Conservation (phyloP, 2,329 filamentous ascomycete species). For the Biscogniauxia mediterranea region DNA sequence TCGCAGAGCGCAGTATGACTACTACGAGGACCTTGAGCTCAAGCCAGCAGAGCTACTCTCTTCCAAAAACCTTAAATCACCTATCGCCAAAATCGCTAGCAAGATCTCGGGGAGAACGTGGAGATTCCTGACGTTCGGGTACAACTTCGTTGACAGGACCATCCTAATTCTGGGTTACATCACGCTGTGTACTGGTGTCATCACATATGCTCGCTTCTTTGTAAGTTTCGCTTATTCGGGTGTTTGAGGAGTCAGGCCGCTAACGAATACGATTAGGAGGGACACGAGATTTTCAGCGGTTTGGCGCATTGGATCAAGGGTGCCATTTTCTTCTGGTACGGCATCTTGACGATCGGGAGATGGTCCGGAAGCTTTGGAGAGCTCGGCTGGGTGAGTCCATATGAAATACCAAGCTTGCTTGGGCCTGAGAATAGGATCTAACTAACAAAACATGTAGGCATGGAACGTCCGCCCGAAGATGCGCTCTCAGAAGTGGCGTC, state of each 20-base stretch:
- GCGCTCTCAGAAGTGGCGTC: slow-evolving; percentile 61
- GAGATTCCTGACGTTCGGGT: slow-evolving; percentile 56
- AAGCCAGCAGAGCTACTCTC: slow-evolving; percentile 43
- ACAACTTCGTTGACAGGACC: slow-evolving; percentile 70
- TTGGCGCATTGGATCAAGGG: slow-evolving; percentile 94
- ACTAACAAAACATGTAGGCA: slow-evolving; percentile 46
- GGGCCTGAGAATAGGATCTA: neutral
- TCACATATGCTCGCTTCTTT: slow-evolving; percentile 80
- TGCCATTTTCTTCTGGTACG: slow-evolving; percentile 92
- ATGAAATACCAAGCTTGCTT: neutral
- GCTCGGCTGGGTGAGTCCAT: slow-evolving; percentile 70
- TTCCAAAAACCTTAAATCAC: slow-evolving; percentile 46
- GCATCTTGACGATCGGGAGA: slow-evolving; percentile 79
- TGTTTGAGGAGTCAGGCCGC: slow-evolving; percentile 4
- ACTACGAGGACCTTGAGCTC: slow-evolving; percentile 42
- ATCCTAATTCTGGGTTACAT: slow-evolving; percentile 78
- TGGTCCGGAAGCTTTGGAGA: slow-evolving; percentile 91
- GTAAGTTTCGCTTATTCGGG: slow-evolving; percentile 50
- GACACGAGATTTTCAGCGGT: slow-evolving; percentile 70
- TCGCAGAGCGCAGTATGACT: slow-evolving; percentile 46
- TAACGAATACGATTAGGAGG: slow-evolving; percentile 52
- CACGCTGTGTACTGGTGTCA: slow-evolving; percentile 67
- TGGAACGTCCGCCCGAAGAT: slow-evolving; percentile 79
- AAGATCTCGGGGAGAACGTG: slow-evolving; percentile 57
- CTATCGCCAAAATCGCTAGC: slow-evolving; percentile 53